Evolutionary conservation across 768 basidiomycete species (phyloP).

Genomic region (Mrakia blollopis): DNA sequence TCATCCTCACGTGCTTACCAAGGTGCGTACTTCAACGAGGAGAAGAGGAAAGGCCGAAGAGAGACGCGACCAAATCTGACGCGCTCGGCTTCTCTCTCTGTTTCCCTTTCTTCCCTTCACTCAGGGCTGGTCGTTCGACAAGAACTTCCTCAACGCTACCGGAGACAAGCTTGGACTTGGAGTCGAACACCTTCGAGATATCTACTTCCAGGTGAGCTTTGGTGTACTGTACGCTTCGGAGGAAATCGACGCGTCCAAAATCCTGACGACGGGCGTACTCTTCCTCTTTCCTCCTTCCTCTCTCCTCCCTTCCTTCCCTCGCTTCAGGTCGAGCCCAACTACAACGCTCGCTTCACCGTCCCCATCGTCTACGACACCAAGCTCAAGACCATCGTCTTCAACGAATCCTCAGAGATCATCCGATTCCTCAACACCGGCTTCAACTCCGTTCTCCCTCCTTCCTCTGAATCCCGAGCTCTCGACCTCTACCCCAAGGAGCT

Average conservation of each 20-base stretch:
- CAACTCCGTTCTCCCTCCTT: constrained; percentile 59
- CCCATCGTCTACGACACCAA: constrained; percentile 94
- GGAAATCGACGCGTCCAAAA: background rate
- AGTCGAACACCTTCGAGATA: constrained; percentile 62
- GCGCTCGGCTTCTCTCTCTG: no score
- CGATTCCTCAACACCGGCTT: constrained; percentile 85
- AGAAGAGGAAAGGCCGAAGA: no score
- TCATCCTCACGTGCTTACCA: constrained; percentile 72
- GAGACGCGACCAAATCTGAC: no score
- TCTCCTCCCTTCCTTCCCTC: background rate
- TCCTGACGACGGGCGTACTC: no score
- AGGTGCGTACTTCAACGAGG: no score
- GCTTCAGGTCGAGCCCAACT: constrained; percentile 53
- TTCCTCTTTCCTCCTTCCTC: no score
- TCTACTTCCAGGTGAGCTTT: constrained; percentile 62
- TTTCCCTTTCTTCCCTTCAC: no score
- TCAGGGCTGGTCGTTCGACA: constrained; percentile 82
- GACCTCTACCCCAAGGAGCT: constrained; percentile 75
- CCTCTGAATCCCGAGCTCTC: constrained; percentile 51
- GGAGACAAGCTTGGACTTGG: constrained; percentile 64
- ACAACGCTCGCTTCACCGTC: constrained; percentile 50
- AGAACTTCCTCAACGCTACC: constrained; percentile 58
- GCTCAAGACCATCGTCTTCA: constrained; percentile 80
- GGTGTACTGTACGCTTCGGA: no score
- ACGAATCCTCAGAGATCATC: constrained; percentile 85